Evolutionary conservation across 2,329 filamentous ascomycete species (phyloP), one percentile per base, ranked within the genome.

Genomic region (Alternaria conjuncta): DNA sequence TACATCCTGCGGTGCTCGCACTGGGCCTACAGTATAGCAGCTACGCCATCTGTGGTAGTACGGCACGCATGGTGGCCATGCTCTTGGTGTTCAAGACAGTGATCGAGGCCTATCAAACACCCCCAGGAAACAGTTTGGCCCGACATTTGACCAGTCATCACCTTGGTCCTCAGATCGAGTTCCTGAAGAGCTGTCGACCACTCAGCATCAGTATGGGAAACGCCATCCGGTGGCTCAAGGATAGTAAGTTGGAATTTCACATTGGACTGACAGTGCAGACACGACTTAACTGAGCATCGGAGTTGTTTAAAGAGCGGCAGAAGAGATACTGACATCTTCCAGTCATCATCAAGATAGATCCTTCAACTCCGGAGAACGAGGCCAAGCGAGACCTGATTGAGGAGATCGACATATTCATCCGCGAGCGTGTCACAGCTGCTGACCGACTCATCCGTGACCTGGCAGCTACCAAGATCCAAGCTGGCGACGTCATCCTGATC

Each of bases 191-290:
- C 70, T 97, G 94, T 76, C 90, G 96, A n/a, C 94, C 96, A 32
- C 92, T 99, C 82, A 96, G 93, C 70, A 96, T 97, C 81, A 93
- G 93, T 66, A 97, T 98, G 90, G 96, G 96, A 64, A 99, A 98
- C 79, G 94, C 94, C 36, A 97, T 99, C 77, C 89, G 96, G 58
- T 95, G 94, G 86, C 86, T 99, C 54, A 99, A 99, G 84, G 88
- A 97, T 51, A 64, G 72, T 76, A 69, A 69, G 69, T 60, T 41
- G 32, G n/a, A 6, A 12, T 62, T 57, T 51, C 30, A 6, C 26
- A 30, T 56, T 18, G 20, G 8, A 7, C 10, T 32, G 21, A 53
- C 4, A 13, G 1, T 18, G 5, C 21, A 25, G 49, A n/a, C 30
- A 25, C 4, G 49, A 20, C 49, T 23, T 9, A 4, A 32, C 3